A percentile compares a stretch with the other conserved stretches of the same genome.
phyloP scores from a whole-genome alignment of 1,284 basidiomycete genomes.

The Pseudozyma hubeiensis region DNA sequence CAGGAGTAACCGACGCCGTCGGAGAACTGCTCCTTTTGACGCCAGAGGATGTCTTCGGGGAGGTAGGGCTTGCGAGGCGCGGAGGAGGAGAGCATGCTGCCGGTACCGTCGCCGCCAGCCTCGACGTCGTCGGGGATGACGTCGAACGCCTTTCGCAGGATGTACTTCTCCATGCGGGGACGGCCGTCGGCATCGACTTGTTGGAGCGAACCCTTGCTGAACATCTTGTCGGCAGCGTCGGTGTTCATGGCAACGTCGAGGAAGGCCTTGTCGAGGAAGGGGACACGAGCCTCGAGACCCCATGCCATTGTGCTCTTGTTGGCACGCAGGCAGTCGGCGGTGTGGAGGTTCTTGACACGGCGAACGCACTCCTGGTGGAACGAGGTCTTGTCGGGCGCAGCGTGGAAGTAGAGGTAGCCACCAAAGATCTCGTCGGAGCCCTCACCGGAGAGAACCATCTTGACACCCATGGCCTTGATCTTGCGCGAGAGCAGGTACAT shows the following conservation, averaged over 20 bases:
- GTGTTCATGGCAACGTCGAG: constrained; percentile 93
- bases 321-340: constrained; percentile 94
- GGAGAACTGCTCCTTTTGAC: constrained; percentile 99
- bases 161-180: constrained; percentile 76
- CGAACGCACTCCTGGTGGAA: constrained; percentile 97
- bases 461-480: constrained; percentile 99
- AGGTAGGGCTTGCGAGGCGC: constrained; percentile 77
- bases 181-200: constrained; percentile 74
- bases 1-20: constrained; percentile 99
- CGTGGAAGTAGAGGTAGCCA: constrained; percentile 99
- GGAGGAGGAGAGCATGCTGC: constrained; percentile 15
- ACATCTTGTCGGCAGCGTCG: constrained; percentile 89
- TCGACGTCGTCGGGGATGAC: constrained; percentile 81
- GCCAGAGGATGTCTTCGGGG: constrained; percentile 93
- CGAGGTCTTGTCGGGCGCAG: constrained; percentile 86
- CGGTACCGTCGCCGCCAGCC: constrained; percentile 44
- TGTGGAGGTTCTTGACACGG: constrained; percentile 97
- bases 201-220: constrained; percentile 83
- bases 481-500: constrained; percentile 97
- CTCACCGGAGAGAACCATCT: constrained; percentile 99
- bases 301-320: constrained; percentile 99
- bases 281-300: constrained; percentile 98
- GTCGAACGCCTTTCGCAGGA: constrained; percentile 97
- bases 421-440: constrained; percentile 98
- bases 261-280: constrained; percentile 98